These are phyloP conservation scores for Isatis tinctoria DNA, from an alignment of 345 rosid species.

Conservation along the genomic window DNA sequence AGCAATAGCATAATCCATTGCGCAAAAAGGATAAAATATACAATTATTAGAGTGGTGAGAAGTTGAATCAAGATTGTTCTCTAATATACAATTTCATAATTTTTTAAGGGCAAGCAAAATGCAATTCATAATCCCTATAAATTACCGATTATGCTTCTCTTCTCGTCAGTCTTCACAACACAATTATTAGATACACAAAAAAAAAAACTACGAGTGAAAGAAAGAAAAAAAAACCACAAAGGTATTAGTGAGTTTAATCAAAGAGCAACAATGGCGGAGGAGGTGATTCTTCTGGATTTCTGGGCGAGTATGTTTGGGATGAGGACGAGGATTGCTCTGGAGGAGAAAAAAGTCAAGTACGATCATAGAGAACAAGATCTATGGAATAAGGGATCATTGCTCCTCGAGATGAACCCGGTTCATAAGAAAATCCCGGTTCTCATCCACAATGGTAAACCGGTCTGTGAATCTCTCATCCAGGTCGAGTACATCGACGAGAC, in stretches of 20 bases:
- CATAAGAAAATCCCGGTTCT: slow-evolving; percentile 8
- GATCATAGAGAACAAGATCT: slow-evolving; percentile 8
- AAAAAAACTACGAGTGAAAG: neutral
- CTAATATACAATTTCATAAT: neutral
- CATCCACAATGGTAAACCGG: neutral
- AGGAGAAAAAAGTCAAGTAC: slow-evolving; percentile 6
- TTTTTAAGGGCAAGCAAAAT: neutral
- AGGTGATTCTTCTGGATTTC: slow-evolving; percentile 12
- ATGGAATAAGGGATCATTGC: neutral
- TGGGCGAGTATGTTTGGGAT: slow-evolving; percentile 21
- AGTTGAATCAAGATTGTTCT: neutral
- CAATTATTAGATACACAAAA: neutral
- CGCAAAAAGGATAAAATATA: too few species aligned
- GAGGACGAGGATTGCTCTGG: slow-evolving; percentile 21
- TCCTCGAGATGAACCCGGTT: neutral
- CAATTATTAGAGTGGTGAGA: too few species aligned
- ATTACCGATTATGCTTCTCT: neutral
- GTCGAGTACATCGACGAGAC: neutral
- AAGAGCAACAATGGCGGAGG: slow-evolving; percentile 13
- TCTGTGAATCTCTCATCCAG: neutral
- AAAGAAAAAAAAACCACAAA: too few species aligned
- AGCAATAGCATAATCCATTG: neutral
- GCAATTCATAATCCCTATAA: neutral
- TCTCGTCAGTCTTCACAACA: neutral
- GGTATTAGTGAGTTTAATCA: neutral